Evolutionary conservation across 2,329 filamentous ascomycete species (phyloP).

Genomic region (Fusarium tuaranense): DNA sequence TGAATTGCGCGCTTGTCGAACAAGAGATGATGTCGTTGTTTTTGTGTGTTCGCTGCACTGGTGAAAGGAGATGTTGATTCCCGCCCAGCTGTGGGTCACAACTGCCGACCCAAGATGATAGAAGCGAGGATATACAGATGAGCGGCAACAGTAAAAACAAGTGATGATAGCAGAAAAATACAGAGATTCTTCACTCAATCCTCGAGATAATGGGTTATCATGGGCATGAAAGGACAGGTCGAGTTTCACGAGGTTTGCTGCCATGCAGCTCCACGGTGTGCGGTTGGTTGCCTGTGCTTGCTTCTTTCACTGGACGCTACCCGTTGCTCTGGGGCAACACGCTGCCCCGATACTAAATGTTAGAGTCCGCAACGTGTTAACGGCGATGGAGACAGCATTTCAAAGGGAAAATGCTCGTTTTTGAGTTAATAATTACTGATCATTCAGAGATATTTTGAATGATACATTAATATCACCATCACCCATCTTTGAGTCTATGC

Average conservation of each 20-base stretch:
- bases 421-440: background rate
- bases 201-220: conserved; percentile 5
- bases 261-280: conserved; percentile 18
- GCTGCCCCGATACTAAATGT: conserved; percentile 40
- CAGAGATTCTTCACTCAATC: background rate
- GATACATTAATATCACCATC: background rate
- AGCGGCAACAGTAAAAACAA: background rate
- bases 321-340: conserved; percentile 45
- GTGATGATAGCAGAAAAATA: background rate
- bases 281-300: conserved; percentile 35
- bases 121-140: background rate
- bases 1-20: background rate
- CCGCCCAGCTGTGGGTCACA: background rate
- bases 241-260: conserved; percentile 27
- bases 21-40: conserved; percentile 2
- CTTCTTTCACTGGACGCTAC: conserved; percentile 34
- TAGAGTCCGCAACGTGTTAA: conserved; percentile 18
- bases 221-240: conserved; percentile 12
- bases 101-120: background rate
- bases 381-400: background rate
- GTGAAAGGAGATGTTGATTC: background rate
- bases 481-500: background rate
- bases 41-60: conserved; percentile 13
- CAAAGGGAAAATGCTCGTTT: background rate
- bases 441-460: background rate